Percentiles rank a stretch among this genome's conserved stretches.
phyloP scores from a whole-genome alignment of 108 stramenopile genomes.

The Nitzschia sp. region DNA sequence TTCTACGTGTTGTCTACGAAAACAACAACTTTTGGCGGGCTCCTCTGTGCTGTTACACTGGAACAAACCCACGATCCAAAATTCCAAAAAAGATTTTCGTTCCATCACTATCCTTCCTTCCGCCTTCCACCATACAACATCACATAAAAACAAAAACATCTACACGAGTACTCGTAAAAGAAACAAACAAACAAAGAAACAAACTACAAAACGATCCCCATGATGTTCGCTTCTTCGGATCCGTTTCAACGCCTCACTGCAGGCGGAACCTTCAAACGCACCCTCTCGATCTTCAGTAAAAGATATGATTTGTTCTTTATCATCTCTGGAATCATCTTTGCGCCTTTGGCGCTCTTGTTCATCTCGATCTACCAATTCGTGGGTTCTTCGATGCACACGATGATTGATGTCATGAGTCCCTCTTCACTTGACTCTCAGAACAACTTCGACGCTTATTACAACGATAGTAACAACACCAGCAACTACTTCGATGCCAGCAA shows the following conservation, averaged over 20 bases:
- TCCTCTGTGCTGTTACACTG: no score
- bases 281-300: background rate
- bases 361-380: background rate
- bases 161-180: no score
- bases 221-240: conserved; percentile 8
- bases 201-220: no score
- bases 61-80: no score
- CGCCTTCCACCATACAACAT: no score
- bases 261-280: conserved; percentile 1
- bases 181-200: no score
- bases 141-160: no score
- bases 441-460: background rate
- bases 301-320: background rate
- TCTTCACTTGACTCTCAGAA: background rate
- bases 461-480: background rate
- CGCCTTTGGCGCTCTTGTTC: background rate
- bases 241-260: conserved; percentile 4
- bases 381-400: background rate
- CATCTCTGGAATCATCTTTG: conserved; percentile 1
- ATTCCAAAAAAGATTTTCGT: no score
- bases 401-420: background rate
- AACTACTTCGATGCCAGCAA: background rate
- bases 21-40: no score
- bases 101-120: no score
- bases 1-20: no score